Base-by-base conservation (phyloP, 2,329 filamentous ascomycete species). In the Sporothrix curviconia region DNA sequence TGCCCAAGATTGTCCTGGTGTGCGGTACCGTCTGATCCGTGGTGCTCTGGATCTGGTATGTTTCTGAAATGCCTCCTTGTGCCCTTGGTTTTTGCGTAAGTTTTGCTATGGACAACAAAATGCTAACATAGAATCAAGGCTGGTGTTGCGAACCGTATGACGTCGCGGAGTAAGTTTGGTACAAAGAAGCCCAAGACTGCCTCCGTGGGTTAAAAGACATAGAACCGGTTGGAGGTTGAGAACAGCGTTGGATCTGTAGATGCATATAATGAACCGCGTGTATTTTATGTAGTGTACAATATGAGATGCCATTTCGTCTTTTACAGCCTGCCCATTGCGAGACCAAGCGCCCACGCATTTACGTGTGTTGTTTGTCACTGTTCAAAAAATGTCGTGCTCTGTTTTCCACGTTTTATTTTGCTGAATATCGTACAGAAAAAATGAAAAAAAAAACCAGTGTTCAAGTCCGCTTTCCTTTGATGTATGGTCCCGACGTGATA, bases 171-270 rank as follows among this genome's bases (percentile, higher is more conserved):
- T 68, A 99, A 99, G 76, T 99, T 96, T 70, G 94, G 94, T 60
- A 95, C 94, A 51, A 99, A 99, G 85, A 97, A 96, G 78, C 92
- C 94, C 0, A 97, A 97, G 86, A 85, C 85, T 71, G 85, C 86
- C 22, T 79, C 79, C 0, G 77, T 83, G 37, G 76, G 79, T 61
- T 69, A 64, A 56, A 65, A 22, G 7, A 15, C 12, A 15, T 17
- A 7, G 12, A 17, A n/a, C n/a, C 1, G 1, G 17, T 24, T 54
- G 9, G 24, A n/a, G 25, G 11, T n/a, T 11, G n/a, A 50, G 11
- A 24, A 15, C n/a, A 53, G 36, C 37, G 28, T 22, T 32, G 17
- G 1, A n/a, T 24, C 19, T 34, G 28, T 30, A 28, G 22, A 19
- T 15, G 37, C 15, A 30, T 8, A 12, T 40, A 4, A 22, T 22